Percentiles rank a stretch among this genome's conserved stretches.
phyloP scores from a whole-genome alignment of 306 rosid species.

The Senna tora region DNA sequence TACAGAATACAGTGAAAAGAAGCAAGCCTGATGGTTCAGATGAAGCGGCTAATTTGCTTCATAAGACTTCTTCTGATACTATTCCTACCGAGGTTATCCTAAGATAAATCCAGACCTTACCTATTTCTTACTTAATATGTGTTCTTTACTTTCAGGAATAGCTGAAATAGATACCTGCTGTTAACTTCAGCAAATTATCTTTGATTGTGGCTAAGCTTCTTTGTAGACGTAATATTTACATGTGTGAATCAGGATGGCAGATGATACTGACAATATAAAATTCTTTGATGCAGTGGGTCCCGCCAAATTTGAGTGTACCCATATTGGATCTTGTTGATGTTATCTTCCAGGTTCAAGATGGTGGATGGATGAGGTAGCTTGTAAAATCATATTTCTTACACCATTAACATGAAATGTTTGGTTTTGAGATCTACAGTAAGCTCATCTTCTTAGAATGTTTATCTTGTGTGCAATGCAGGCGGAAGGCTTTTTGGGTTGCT shows the following conservation, averaged over 20 bases:
- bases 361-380: conserved; percentile 97
- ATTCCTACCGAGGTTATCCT: conserved; percentile 85
- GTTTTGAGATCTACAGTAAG: conserved; percentile 27
- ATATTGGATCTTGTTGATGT: conserved; percentile 92
- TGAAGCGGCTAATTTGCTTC: conserved; percentile 53
- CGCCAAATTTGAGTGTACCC: conserved; percentile 89
- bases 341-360: conserved; percentile 94
- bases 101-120: conserved; percentile 24
- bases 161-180: conserved; percentile 25
- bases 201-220: conserved; percentile 2
- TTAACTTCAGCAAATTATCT: conserved; percentile 20
- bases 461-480: conserved; percentile 51
- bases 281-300: conserved; percentile 84
- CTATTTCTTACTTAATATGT: conserved; percentile 17
- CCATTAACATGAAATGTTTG: conserved; percentile 6
- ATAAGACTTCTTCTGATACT: conserved; percentile 66
- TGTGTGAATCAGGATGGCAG: conserved; percentile 21
- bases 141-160: not conserved
- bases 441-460: conserved; percentile 34
- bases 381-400: conserved; percentile 19
- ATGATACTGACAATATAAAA: conserved; percentile 38
- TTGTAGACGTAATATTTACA: conserved; percentile 11
- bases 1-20: conserved; percentile 49
- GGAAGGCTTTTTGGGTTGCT: conserved; percentile 98
- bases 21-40: conserved; percentile 45